Evolutionary conservation across 768 basidiomycete genomes (phyloP).

Genomic region (Termitomyces sp.): DNA sequence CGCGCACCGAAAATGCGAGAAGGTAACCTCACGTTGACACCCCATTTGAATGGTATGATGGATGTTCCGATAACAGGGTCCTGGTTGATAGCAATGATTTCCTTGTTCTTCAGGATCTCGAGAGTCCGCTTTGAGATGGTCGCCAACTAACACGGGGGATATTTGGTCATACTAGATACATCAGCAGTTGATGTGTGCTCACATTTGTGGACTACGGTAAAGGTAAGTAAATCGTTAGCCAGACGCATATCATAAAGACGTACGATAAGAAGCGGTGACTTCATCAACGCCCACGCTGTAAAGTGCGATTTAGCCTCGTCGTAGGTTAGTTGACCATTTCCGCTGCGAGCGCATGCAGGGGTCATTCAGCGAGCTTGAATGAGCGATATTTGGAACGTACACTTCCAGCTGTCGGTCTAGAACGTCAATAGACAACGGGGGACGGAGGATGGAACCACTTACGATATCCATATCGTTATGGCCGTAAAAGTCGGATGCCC

Average conservation of each 20-base stretch:
- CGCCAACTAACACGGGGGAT: conserved; percentile 28
- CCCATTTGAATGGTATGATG: conserved; percentile 67
- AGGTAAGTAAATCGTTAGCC: not conserved
- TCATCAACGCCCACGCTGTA: conserved; percentile 70
- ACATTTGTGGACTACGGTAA: conserved; percentile 13
- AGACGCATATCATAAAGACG: conserved; percentile 6
- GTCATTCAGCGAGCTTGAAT: not conserved
- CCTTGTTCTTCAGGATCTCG: conserved; percentile 54
- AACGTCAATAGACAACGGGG: not conserved
- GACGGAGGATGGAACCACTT: not conserved
- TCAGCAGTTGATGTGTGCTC: not conserved
- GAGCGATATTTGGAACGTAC: conserved; percentile 22
- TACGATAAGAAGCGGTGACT: conserved; percentile 47
- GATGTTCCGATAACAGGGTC: conserved; percentile 59
- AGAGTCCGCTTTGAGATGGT: conserved; percentile 44
- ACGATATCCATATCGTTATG: conserved; percentile 72
- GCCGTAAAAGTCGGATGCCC: conserved; percentile 61
- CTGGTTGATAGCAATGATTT: conserved; percentile 67
- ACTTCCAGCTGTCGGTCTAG: conserved; percentile 42
- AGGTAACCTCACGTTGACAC: conserved; percentile 43
- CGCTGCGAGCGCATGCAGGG: conserved; percentile 32
- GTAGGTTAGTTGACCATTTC: conserved; percentile 55
- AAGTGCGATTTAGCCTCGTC: conserved; percentile 70
- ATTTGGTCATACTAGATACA: not conserved
- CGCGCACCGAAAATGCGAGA: not conserved